Base-by-base conservation (phyloP, 2,329 filamentous ascomycete species). In the Fusarium annulatum region DNA sequence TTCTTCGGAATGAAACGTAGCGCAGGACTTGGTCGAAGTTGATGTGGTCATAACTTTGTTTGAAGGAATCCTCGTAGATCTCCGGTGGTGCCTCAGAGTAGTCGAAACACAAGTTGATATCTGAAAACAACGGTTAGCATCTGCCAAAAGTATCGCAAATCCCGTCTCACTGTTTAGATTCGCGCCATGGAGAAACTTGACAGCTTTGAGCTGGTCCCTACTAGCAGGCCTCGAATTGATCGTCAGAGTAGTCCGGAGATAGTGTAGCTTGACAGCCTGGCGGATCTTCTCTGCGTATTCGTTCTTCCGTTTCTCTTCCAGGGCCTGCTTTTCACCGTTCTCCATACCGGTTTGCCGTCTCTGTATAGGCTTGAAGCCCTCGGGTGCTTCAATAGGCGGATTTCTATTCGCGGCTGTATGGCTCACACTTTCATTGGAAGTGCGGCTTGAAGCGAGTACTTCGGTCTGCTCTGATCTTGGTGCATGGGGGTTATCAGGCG, bases 31-130 rank as follows among this genome's bases (percentile, higher is more conserved):
- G 53, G 6, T 56, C 53, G 7, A 56, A 56, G 38, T 56, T 56
- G 4, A 56, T 56, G 8, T 56, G 53, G 6, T 56, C 53, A 2
- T 56, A 56, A 11, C 53, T 56, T 7, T 56, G 53, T 0, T 30
- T 56, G 21, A 56, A 56, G 5, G 53, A 56, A 18, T 56, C 53
- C 10, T 56, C 53, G 7, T 43, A 56, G 21, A 56, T 56, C 10
- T 56, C 16, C 0, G 53, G 28, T 23, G 53, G 53, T 9, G 38
- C 53, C 9, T 56, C 38, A 21, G 53, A 56, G 38, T 56, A 56
- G 18, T 56, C 53, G 12, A 56, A 56, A 19, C 38, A 43, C 8
- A 56, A 7, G 21, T 56, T 56, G 4, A 45, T 33, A 7, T 56
- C 53, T 56, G 6, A 11, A 8, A n/a, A 3, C 5, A 28, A 55